Percentiles rank a stretch among this genome's conserved stretches.
These are phyloP conservation scores for Aquilaria agallochum DNA, from an alignment of 441 rosid genomes.

Conservation along the genomic window DNA sequence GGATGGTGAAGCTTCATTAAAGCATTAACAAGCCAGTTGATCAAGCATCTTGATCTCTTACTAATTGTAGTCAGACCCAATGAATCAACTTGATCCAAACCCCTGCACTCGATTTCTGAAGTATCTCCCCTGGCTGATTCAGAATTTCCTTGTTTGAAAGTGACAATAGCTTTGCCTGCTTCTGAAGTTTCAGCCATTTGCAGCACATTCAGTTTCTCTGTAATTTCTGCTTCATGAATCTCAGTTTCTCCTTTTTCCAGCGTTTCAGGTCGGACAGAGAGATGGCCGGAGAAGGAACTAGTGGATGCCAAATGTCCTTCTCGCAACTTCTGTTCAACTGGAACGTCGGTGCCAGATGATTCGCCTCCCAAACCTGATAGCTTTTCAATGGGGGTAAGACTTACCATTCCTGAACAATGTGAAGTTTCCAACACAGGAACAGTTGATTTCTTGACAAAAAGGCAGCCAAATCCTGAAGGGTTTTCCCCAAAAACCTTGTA, in stretches of 20 bases:
- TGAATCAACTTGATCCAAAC: slow-evolving; percentile 76
- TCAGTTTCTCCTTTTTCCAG: slow-evolving; percentile 28
- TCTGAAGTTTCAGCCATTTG: slow-evolving; percentile 20
- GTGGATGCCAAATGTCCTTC: slow-evolving; percentile 30
- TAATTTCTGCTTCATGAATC: slow-evolving; percentile 4
- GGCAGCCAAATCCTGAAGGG: slow-evolving; percentile 93
- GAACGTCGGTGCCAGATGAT: slow-evolving; percentile 31
- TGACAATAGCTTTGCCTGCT: slow-evolving; percentile 17
- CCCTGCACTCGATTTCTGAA: slow-evolving; percentile 42
- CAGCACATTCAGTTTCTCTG: slow-evolving; percentile 11
- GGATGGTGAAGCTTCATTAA: slow-evolving; percentile 78
- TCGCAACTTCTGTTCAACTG: slow-evolving; percentile 18
- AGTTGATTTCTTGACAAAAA: slow-evolving; percentile 78
- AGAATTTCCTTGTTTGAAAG: slow-evolving; percentile 6
- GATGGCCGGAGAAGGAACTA: slow-evolving; percentile 35
- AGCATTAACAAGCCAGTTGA: slow-evolving; percentile 87
- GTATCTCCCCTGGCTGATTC: slow-evolving; percentile 6
- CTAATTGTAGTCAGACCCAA: slow-evolving; percentile 56
- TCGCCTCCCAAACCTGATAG: slow-evolving; percentile 32
- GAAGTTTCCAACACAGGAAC: slow-evolving; percentile 49
- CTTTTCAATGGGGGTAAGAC: slow-evolving; percentile 51
- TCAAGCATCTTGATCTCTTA: slow-evolving; percentile 72
- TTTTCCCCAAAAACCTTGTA: slow-evolving; percentile 90
- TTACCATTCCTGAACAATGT: slow-evolving; percentile 58
- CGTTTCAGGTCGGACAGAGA: slow-evolving; percentile 24